Evolutionary conservation across 805 yeast genomes (phyloP).

Genomic region (Metschnikowia shivogae): DNA sequence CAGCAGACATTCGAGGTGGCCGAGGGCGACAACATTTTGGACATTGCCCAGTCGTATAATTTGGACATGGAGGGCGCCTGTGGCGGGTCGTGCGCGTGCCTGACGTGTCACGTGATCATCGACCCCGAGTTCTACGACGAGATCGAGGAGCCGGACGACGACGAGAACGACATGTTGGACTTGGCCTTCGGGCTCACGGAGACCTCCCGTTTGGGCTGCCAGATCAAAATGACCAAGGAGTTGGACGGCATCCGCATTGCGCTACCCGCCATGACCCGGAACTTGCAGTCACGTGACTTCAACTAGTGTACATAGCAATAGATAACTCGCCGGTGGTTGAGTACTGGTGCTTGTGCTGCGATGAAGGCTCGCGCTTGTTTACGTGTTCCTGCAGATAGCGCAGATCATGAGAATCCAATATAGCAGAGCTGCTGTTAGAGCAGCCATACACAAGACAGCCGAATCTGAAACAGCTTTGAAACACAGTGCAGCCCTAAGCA

Average conservation of each 20-base stretch:
- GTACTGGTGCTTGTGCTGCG: no score
- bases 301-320: constrained; percentile 24
- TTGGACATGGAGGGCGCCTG: constrained; percentile 98
- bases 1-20: constrained; percentile 81
- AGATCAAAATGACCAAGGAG: constrained; percentile 82
- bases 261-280: constrained; percentile 95
- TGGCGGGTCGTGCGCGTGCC: constrained; percentile 98
- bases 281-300: constrained; percentile 80
- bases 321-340: not conserved
- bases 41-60: constrained; percentile 90
- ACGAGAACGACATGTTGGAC: constrained; percentile 97
- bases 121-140: constrained; percentile 92
- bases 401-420: no score
- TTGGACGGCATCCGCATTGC: constrained; percentile 94
- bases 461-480: not conserved
- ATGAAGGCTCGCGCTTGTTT: no score
- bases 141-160: constrained; percentile 94
- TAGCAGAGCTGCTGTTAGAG: no score
- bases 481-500: not conserved
- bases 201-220: constrained; percentile 94
- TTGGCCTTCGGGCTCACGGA: constrained; percentile 96
- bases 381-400: no score
- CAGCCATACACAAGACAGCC: not conserved
- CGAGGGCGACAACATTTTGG: constrained; percentile 87
- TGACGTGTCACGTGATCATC: constrained; percentile 94